Percentiles rank a stretch among this genome's conserved stretches.
Evolutionary conservation across 768 basidiomycete genomes (phyloP).

Genomic region (Crepidotus variabilis): DNA sequence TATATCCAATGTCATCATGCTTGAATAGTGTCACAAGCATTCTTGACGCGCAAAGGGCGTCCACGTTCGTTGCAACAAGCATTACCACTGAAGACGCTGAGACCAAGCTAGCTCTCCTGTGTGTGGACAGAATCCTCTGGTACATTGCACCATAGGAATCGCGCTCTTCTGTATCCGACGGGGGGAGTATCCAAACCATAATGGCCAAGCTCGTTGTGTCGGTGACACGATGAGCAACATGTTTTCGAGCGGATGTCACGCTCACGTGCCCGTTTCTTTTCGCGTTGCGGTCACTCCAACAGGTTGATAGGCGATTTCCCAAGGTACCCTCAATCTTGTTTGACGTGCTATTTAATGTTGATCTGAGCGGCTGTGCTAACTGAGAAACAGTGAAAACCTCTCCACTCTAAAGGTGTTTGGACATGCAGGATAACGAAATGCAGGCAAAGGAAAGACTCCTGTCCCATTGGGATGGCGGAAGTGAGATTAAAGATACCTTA

Average conservation of each 20-base stretch:
- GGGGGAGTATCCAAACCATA: constrained; percentile 65
- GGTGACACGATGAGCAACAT: background rate
- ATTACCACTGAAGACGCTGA: constrained; percentile 83
- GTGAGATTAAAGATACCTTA: too few species aligned
- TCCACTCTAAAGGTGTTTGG: too few species aligned
- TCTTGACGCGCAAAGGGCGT: constrained; percentile 85
- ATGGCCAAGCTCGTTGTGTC: background rate
- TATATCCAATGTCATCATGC: constrained; percentile 91
- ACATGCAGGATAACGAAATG: too few species aligned
- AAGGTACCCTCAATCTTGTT: too few species aligned
- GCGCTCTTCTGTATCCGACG: constrained; percentile 57
- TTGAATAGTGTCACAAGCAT: constrained; percentile 89
- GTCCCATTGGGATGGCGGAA: too few species aligned
- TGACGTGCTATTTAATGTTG: too few species aligned
- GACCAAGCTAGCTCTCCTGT: constrained; percentile 68
- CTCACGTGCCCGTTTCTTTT: constrained; percentile 5
- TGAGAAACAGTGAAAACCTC: too few species aligned
- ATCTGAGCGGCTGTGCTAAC: too few species aligned
- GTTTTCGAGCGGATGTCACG: constrained; percentile 6
- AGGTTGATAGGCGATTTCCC: too few species aligned
- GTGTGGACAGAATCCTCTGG: constrained; percentile 62
- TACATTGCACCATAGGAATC: constrained; percentile 75
- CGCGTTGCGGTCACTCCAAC: background rate
- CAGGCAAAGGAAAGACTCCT: too few species aligned
- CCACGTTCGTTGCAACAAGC: constrained; percentile 86